Evolutionary conservation across 2,329 filamentous ascomycete species (phyloP), one percentile per base, ranked within the genome.

Genomic region (Apiospora saccharicola): DNA sequence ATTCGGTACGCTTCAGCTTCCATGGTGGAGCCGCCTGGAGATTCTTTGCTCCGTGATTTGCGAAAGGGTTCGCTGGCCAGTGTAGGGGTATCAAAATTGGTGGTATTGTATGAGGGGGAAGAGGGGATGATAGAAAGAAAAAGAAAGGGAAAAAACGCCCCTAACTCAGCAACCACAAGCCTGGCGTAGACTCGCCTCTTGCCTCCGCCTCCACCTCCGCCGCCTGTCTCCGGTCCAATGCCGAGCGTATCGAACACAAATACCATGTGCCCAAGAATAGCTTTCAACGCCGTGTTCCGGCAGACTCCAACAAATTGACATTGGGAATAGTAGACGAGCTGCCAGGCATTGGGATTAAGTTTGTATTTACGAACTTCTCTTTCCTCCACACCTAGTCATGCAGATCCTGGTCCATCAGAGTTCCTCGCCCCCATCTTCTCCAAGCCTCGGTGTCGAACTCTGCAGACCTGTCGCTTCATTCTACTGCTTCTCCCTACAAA

Each of bases 321-420:
- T 57, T 34, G 7, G 4, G 26, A 22, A 34, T 34, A 34, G 22
- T 64, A 64, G 34, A 64, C 57, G 22, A 34, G 34, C 10, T 64
- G 19, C 34, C 34, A 64, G 30, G 19, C 14, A 64, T 22, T 64
- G 57, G 57, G 57, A 64, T 64, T 64, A 64, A 37, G 57, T 41
- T 41, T 64, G 57, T 41, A 64, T 64, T 64, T 41, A 30, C 57
- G 57, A n/a, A 64, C 34, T 64, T 64, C 30, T 41, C 57, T 64
- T 64, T 24, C 57, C 41, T 64, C 34, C 57, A 64, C 37, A 41
- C 37, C 37, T 61, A n/a, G 5, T 10, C 57, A 64, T 41, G 57
- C n/a, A 64, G 34, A 41, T 22, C 41, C 57, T 30, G 2, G 26
- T 30, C n/a, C 34, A n/a, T 34, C 57, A 41, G 57, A 64, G 34